Percentiles rank a stretch among this genome's conserved stretches.
Evolutionary conservation across 768 basidiomycete genomes (phyloP).

Genomic region (Macrolepiota fuliginosa): DNA sequence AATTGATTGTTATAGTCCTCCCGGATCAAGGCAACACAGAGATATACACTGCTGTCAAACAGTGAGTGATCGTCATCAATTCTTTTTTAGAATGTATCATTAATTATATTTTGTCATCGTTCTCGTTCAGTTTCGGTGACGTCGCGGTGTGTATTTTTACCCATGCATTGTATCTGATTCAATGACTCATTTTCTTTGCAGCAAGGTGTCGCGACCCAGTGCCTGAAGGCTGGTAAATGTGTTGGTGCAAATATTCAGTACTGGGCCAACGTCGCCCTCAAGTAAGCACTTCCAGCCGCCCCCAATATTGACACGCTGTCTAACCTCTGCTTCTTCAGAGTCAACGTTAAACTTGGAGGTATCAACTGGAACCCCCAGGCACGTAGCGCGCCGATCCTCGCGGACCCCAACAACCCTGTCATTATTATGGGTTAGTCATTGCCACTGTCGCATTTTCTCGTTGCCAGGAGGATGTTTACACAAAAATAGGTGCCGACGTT

Average conservation of each 20-base stretch:
- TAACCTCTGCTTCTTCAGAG: conserved; percentile 32
- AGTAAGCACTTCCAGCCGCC: conserved; percentile 40
- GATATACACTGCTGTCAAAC: conserved; percentile 14
- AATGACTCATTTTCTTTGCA: conserved; percentile 21
- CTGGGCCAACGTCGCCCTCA: conserved; percentile 75
- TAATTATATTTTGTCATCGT: neutral
- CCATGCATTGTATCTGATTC: neutral
- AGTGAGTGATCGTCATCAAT: conserved; percentile 9
- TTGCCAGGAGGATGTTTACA: neutral
- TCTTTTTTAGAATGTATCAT: neutral
- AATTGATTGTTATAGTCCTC: conserved; percentile 63
- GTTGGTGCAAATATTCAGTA: conserved; percentile 67
- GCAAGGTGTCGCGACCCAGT: conserved; percentile 80
- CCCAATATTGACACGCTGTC: neutral
- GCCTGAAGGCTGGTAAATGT: conserved; percentile 63
- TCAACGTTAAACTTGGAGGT: conserved; percentile 82
- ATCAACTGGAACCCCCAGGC: conserved; percentile 75
- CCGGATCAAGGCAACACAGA: conserved; percentile 12
- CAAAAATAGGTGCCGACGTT: conserved; percentile 69
- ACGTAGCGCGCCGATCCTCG: conserved; percentile 50
- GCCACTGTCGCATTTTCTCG: neutral
- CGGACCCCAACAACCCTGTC: conserved; percentile 66
- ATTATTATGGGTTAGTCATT: conserved; percentile 64
- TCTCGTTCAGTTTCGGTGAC: conserved; percentile 61
- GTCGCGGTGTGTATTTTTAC: conserved; percentile 20